Evolutionary conservation across 176 grass and related monocot genomes (phyloP).

Genomic region (Lolium multiflorum): DNA sequence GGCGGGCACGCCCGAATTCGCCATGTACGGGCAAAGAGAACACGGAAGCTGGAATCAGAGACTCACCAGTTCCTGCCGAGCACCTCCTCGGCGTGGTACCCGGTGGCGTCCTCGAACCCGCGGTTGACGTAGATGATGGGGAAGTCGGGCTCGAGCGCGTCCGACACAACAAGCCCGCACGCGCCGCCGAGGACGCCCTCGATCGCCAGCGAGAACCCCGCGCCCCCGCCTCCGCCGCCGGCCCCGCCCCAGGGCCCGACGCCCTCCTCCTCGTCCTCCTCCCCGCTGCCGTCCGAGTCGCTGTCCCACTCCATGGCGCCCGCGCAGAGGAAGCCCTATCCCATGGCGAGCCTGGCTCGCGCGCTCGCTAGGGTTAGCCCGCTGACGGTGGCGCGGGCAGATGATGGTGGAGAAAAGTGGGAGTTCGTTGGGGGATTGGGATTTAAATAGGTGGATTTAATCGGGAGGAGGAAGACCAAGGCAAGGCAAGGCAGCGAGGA

Average conservation of each 20-base stretch:
- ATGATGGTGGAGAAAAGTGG: neutral
- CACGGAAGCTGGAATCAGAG: neutral
- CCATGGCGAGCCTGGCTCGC: slow-evolving; percentile 35
- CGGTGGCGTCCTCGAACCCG: slow-evolving; percentile 88
- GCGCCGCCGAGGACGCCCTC: slow-evolving; percentile 74
- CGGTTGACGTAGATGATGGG: slow-evolving; percentile 99
- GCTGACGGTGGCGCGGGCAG: neutral
- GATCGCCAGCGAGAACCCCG: slow-evolving; percentile 64
- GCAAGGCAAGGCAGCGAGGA: neutral
- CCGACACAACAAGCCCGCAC: slow-evolving; percentile 87
- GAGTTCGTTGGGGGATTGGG: slow-evolving; percentile 17
- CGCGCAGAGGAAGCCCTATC: slow-evolving; percentile 37
- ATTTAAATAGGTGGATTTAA: slow-evolving; percentile 15
- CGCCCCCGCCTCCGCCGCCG: neutral
- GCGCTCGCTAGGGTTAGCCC: slow-evolving; percentile 18
- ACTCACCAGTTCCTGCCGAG: slow-evolving; percentile 93
- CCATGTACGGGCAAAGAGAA: neutral
- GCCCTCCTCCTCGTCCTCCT: slow-evolving; percentile 54
- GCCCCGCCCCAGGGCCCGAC: slow-evolving; percentile 43
- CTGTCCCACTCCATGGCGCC: slow-evolving; percentile 91
- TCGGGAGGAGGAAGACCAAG: neutral
- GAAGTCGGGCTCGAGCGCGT: slow-evolving; percentile 93
- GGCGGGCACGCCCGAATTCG: neutral
- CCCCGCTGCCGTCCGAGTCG: slow-evolving; percentile 69
- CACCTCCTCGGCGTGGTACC: slow-evolving; percentile 94